Conservation (phyloP, 1,139 yeast species). For the Kurtzmaniella quercitrusa region DNA sequence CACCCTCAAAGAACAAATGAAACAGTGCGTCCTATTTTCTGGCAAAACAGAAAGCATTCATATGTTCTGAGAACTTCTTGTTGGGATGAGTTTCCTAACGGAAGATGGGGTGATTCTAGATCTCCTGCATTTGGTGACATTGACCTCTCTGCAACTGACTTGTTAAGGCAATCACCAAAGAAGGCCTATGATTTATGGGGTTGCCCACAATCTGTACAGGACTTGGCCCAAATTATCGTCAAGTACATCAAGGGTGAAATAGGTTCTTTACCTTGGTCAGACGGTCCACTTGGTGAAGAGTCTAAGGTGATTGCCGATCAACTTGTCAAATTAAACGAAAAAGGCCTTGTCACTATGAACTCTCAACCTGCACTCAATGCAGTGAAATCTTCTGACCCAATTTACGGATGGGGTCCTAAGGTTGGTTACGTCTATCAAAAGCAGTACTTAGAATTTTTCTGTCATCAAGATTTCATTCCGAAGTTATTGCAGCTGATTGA, state of each 20-base stretch:
- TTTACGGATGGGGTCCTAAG: conserved; percentile 94
- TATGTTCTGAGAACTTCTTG: conserved; percentile 87
- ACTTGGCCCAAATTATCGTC: conserved; percentile 59
- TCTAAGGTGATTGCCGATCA: conserved; percentile 58
- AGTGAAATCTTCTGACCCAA: conserved; percentile 60
- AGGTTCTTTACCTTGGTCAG: conserved; percentile 91
- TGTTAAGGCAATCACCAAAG: conserved; percentile 74
- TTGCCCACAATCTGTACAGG: conserved; percentile 55
- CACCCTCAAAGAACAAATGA: conserved; percentile 81
- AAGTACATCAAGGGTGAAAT: conserved; percentile 67
- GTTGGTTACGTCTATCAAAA: conserved; percentile 93
- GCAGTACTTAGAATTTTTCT: conserved; percentile 81
- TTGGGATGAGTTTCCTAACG: conserved; percentile 95
- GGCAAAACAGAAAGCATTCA: conserved; percentile 92
- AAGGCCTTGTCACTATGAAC: conserved; percentile 77
- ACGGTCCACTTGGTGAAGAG: conserved; percentile 80
- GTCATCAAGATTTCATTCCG: conserved; percentile 55
- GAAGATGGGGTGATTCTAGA: conserved; percentile 92
- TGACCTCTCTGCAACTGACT: conserved; percentile 73
- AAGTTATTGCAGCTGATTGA: conserved; percentile 36
- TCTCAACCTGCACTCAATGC: conserved; percentile 96
- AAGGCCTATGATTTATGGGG: conserved; percentile 89
- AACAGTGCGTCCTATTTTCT: conserved; percentile 88
- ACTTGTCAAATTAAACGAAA: conserved; percentile 58
- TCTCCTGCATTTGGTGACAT: conserved; percentile 93